A percentile compares a stretch with the other conserved stretches of the same genome.
Evolutionary conservation across 345 rosid genomes (phyloP).

Genomic region (Syzygium jambos): DNA sequence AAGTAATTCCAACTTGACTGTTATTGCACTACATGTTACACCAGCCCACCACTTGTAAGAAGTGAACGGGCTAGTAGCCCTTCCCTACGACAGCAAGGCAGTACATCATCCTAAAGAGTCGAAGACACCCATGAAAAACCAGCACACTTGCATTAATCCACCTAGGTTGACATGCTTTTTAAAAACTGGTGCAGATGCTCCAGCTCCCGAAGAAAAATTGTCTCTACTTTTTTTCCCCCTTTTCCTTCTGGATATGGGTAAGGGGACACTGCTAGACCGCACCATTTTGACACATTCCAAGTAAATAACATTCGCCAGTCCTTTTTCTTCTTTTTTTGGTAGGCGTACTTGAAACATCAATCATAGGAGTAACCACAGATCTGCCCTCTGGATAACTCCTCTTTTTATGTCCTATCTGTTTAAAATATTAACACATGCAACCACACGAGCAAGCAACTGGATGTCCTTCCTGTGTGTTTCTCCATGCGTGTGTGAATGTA

Average conservation of each 20-base stretch:
- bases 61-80: background rate
- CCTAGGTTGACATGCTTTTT: background rate
- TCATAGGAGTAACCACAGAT: background rate
- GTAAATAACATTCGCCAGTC: background rate
- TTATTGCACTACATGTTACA: background rate
- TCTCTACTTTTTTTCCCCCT: background rate
- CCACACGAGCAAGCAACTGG: background rate
- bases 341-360: background rate
- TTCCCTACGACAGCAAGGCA: background rate
- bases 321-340: too few relatives aligned
- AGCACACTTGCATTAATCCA: background rate
- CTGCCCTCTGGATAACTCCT: background rate
- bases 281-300: background rate
- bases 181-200: background rate
- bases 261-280: background rate
- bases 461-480: background rate
- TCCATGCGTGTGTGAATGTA: background rate
- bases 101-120: background rate
- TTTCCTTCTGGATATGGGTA: background rate
- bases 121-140: background rate
- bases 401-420: background rate
- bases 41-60: background rate
- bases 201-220: background rate
- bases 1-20: background rate
- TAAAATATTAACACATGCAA: background rate